These are phyloP conservation scores for Pinus taeda DNA, from an alignment of 75 land plant genomes.

Conservation along the genomic window DNA sequence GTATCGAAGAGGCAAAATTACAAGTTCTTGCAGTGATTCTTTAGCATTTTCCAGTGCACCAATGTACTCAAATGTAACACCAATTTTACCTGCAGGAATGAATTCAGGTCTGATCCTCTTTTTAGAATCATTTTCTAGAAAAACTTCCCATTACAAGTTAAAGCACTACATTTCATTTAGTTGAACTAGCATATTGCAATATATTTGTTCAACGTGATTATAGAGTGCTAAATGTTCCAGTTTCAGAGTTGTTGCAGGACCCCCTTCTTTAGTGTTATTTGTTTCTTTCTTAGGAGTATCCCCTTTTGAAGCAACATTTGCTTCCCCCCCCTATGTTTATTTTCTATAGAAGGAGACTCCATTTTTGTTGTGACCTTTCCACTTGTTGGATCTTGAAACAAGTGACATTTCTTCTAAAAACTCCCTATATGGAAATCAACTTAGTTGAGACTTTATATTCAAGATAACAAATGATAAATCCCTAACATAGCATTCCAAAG, in stretches of 20 bases:
- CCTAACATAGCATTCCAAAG: not conserved
- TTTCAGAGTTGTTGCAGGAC: constrained; percentile 25
- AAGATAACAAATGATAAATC: not conserved
- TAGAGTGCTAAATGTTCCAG: not conserved
- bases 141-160: constrained; percentile 44
- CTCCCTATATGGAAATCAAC: no score
- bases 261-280: constrained; percentile 25
- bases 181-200: not conserved
- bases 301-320: constrained; percentile 21
- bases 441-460: no score
- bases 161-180: not conserved
- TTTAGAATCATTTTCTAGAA: constrained; percentile 89
- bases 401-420: not conserved
- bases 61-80: constrained; percentile 72
- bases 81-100: constrained; percentile 80
- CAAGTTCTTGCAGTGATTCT: constrained; percentile 84
- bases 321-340: constrained; percentile 26
- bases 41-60: constrained; percentile 82
- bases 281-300: constrained; percentile 6
- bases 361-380: constrained; percentile 34
- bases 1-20: constrained; percentile 80
- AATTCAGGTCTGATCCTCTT: constrained; percentile 90
- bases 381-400: constrained; percentile 21
- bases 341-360: constrained; percentile 27
- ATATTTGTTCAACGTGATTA: not conserved